phyloP scores from a whole-genome alignment of 139 green algal species.

The Chlamydomonas incerta region DNA sequence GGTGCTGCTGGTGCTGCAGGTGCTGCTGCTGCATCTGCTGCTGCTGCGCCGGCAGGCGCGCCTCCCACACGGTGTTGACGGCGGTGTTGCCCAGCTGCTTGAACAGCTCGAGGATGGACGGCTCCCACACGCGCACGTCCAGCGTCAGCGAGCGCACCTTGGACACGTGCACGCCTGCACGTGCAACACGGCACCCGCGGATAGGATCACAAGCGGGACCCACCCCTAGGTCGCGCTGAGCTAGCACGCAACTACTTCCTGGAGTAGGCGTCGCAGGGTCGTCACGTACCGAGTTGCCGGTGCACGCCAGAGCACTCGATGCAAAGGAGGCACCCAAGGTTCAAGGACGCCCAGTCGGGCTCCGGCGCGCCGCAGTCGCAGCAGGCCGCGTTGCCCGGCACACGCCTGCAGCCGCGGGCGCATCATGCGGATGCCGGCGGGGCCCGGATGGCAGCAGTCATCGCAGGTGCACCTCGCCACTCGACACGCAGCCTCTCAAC shows the following conservation, averaged over 20 bases:
- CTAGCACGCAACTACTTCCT: no score
- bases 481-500: no score
- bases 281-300: slow-evolving; percentile 78
- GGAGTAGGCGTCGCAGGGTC: no score
- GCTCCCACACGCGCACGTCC: slow-evolving; percentile 73
- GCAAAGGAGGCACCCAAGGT: slow-evolving; percentile 91
- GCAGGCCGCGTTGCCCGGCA: slow-evolving; percentile 82
- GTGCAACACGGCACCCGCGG: no score
- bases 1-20: slow-evolving; percentile 1
- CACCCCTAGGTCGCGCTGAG: no score
- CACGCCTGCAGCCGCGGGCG: background rate
- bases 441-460: no score
- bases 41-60: slow-evolving; percentile 12
- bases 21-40: background rate
- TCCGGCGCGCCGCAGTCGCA: slow-evolving; percentile 85
- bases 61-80: slow-evolving; percentile 59
- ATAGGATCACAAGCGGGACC: no score
- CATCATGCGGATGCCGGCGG: no score
- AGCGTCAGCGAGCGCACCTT: slow-evolving; percentile 83
- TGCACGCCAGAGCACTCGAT: slow-evolving; percentile 94
- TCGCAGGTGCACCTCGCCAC: no score
- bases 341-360: slow-evolving; percentile 93
- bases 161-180: slow-evolving; percentile 77
- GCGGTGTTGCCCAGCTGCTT: slow-evolving; percentile 40
- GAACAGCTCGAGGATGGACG: slow-evolving; percentile 36